Base-by-base conservation (phyloP, 2,329 filamentous ascomycete genomes). In the Ilyonectria mors-panacis region DNA sequence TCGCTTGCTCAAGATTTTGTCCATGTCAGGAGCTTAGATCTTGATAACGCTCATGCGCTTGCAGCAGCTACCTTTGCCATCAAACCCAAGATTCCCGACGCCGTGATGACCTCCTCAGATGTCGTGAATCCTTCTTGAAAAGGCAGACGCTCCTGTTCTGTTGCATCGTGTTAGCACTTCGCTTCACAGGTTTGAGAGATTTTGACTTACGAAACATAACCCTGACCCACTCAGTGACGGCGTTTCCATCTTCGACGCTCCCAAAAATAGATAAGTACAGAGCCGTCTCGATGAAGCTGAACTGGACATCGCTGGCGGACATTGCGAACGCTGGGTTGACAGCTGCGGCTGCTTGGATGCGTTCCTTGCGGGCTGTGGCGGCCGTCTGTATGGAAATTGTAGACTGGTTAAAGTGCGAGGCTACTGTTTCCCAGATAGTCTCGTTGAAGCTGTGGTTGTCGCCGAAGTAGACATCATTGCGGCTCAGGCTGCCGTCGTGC, bases 381-480 rank as follows among this genome's bases (percentile, higher is more conserved):
- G 72, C 72, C 1, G 63, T 70, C 39, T 59, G 19, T 15, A 74
- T 73, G 9, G 72, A 75, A 21, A 74, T 74, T n/a, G 65, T 75
- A 2, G 58, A 21, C 26, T 70, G 60, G 0, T 66, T 69, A 13
- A 74, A 74, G 37, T 75, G 72, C 1, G 72, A 61, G 6, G 63
- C 55, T 1, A 71, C 70, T 1, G 53, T 9, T 1, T 42, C 39
- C 72, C 72, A 74, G 45, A 75, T 72, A 26, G 69, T 70, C 63
- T 73, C 26, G 33, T 74, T 74, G 64, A 74, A 74, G 42, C 70
- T 74, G 28, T 68, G 45, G 28, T 75, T 75, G 2, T 74, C 72
- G 33, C 72, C 72, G 19, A 75, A 72, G 59, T 66, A 70, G 30
- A 67, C 30, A 2, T 74, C 72, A 28, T 44, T 66, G 13, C 72